Percentiles rank a stretch among this genome's conserved stretches.
These are phyloP conservation scores for Poronia punctata DNA, from an alignment of 495 filamentous ascomycete species.

Conservation along the genomic window DNA sequence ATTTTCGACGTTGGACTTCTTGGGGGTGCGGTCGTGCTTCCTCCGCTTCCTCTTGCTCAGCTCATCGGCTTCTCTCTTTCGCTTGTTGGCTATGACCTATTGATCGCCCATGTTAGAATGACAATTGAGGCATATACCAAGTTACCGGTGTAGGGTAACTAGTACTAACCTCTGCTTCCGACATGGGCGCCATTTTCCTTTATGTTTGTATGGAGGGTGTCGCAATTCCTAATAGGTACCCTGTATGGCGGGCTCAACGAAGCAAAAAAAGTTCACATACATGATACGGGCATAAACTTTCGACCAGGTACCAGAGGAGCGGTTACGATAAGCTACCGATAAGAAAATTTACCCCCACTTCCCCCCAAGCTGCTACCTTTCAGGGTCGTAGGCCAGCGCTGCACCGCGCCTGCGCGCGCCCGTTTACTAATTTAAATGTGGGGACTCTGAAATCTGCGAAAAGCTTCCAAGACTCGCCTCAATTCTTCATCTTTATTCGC, in stretches of 20 bases:
- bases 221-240: too few species aligned
- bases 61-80: slow-evolving; percentile 19
- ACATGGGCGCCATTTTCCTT: slow-evolving; percentile 6
- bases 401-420: too few species aligned
- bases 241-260: neutral
- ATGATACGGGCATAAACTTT: too few species aligned
- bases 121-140: neutral
- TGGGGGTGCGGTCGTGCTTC: slow-evolving; percentile 4
- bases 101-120: slow-evolving; percentile 1
- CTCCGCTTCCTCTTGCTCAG: slow-evolving; percentile 17
- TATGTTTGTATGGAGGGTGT: slow-evolving; percentile 3
- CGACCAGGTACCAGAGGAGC: slow-evolving; percentile 4
- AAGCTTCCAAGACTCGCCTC: slow-evolving; percentile 4
- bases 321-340: slow-evolving; percentile 18
- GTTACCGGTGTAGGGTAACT: too few species aligned
- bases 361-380: neutral
- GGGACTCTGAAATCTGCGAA: slow-evolving; percentile 5
- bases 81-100: slow-evolving; percentile 13
- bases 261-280: slow-evolving; percentile 11
- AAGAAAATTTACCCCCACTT: slow-evolving; percentile 8
- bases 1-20: slow-evolving; percentile 1
- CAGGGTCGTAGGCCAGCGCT: too few species aligned
- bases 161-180: slow-evolving; percentile 3
- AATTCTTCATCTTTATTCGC: neutral
- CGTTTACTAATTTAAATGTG: too few species aligned